Evolutionary conservation across 2,329 filamentous ascomycete genomes (phyloP), one percentile per base, ranked within the genome.

Genomic region (Ophiostoma angusticollis): DNA sequence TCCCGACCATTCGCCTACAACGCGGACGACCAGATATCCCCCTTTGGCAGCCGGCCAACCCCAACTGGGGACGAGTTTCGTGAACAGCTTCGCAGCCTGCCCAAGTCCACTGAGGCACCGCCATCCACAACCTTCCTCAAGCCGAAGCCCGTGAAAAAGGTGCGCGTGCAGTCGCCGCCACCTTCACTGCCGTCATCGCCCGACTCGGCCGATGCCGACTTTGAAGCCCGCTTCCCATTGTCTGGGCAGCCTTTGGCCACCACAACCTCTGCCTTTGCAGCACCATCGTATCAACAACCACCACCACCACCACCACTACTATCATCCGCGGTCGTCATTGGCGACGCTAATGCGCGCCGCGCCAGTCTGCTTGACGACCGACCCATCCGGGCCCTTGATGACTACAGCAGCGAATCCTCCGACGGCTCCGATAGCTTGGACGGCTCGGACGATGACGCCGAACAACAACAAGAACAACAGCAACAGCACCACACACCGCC

Each of bases 91-190:
- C 53, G 48, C 43, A 52, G 48, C 41, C 54, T 50, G 40, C 52
- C 45, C 35, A 57, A 50, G 38, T 52, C 58, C 17, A 47, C 47
- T 30, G 53, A 54, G 18, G 51, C 54, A 31, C 53, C 60, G 40
- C 56, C 52, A 22, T 53, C 44, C 27, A 57, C 52, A 47, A 62
- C 50, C 24, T 57, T 55, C 41, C 52, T 53, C 48, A 67, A 58
- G 47, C 54, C 56, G 29, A 82, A 70, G 62, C 63, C 73, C 28
- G 65, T 71, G 43, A 80, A 81, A 59, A 80, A 73, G 51, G 78
- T 83, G 44, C 73, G 78, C 51, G 70, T 80, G 8, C 67, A 78
- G 52, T 78, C 74, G 30, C 75, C 75, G 37, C 74, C 73, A 42
- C 73, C 74, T 3, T 67, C 69, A n/a, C 70, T 69, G 11, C 68